These are phyloP conservation scores for Trichophyton schoenleinii DNA, from an alignment of 2,329 filamentous ascomycete species.

Conservation along the genomic window DNA sequence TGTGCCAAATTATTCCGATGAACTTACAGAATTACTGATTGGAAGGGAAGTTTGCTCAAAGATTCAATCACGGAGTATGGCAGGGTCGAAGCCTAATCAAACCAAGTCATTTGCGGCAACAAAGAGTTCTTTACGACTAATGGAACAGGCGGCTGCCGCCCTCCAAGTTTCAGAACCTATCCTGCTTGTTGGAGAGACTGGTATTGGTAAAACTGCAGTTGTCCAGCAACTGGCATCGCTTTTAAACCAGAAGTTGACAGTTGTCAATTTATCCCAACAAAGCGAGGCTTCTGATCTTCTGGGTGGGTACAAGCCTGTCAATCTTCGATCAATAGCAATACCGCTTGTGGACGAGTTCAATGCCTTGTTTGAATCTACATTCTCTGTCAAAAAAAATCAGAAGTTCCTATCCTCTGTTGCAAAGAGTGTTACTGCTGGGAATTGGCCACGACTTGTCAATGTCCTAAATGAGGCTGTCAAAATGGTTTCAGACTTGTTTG, in stretches of 20 bases:
- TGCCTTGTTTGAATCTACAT: slow-evolving; percentile 73
- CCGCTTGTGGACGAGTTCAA: slow-evolving; percentile 92
- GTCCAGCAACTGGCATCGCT: slow-evolving; percentile 82
- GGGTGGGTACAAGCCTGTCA: slow-evolving; percentile 93
- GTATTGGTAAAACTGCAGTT: slow-evolving; percentile 94
- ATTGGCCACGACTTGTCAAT: slow-evolving; percentile 77
- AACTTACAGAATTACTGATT: slow-evolving; percentile 46
- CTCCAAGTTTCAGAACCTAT: slow-evolving; percentile 78
- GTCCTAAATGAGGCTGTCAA: slow-evolving; percentile 81
- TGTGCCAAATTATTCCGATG: slow-evolving; percentile 56
- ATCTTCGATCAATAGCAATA: slow-evolving; percentile 71
- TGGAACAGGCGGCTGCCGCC: slow-evolving; percentile 79
- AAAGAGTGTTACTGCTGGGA: slow-evolving; percentile 65
- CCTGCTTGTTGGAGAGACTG: slow-evolving; percentile 93
- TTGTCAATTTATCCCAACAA: slow-evolving; percentile 94
- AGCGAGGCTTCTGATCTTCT: slow-evolving; percentile 93
- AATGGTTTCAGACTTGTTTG: slow-evolving; percentile 65
- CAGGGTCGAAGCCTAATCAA: slow-evolving; percentile 35
- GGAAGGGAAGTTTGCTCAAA: slow-evolving; percentile 52
- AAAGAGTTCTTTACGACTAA: slow-evolving; percentile 64
- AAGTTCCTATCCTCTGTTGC: slow-evolving; percentile 70
- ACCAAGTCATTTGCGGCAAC: slow-evolving; percentile 65
- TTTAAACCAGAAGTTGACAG: slow-evolving; percentile 73
- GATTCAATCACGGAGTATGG: slow-evolving; percentile 37
- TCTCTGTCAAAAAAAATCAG: slow-evolving; percentile 76